phyloP scores from a whole-genome alignment of 192 early-diverging fungal species.

The Linnemannia hyalina region DNA sequence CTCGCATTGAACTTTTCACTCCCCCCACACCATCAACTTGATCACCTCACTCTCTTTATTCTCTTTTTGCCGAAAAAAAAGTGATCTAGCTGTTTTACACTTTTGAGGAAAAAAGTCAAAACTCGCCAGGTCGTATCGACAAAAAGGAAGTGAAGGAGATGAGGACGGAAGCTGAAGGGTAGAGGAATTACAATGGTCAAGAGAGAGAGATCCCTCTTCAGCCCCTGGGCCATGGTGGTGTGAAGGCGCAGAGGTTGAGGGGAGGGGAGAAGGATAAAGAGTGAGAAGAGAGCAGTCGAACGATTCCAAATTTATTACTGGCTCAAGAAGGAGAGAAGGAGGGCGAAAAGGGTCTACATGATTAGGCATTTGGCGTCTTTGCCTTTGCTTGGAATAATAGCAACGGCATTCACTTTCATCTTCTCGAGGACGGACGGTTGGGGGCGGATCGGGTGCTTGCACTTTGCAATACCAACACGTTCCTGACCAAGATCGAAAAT shows the following conservation, averaged over 20 bases:
- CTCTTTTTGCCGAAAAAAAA: background rate
- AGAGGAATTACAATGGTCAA: background rate
- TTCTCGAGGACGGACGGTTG: constrained; percentile 14
- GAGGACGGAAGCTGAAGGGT: background rate
- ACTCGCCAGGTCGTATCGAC: background rate
- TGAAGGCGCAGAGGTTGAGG: background rate
- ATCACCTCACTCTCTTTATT: background rate
- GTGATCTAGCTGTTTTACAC: background rate
- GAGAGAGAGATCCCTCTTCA: background rate
- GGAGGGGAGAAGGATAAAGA: background rate
- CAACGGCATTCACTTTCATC: constrained; percentile 37
- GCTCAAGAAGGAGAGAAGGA: background rate
- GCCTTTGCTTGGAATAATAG: background rate
- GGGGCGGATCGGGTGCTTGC: constrained; percentile 30
- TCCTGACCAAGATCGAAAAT: constrained; percentile 47
- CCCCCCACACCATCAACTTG: background rate
- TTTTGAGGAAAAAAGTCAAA: background rate
- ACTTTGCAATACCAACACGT: constrained; percentile 42
- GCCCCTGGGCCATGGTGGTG: background rate
- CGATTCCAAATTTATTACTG: background rate
- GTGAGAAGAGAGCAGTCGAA: background rate
- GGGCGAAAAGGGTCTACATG: background rate
- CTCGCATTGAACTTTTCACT: background rate
- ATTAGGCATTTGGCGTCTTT: background rate
- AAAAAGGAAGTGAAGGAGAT: background rate